Conservation (phyloP, 176 grass and related monocot species). For the Oryza meyeriana region DNA sequence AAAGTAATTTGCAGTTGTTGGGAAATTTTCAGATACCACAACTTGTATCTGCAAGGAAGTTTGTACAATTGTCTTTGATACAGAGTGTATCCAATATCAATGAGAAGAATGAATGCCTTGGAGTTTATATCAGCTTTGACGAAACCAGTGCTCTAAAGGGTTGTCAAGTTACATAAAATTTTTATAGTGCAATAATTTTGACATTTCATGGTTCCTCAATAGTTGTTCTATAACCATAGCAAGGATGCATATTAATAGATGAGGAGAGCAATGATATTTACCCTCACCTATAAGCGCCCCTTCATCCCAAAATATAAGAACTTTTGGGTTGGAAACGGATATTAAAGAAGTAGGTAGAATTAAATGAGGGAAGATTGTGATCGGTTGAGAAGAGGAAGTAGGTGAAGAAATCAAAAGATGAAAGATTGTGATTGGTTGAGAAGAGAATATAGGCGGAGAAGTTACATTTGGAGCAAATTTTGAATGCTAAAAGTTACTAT, state of each 20-base stretch:
- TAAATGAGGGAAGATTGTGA: no score
- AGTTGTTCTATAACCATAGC: background rate
- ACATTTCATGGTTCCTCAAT: background rate
- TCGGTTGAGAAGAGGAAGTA: no score
- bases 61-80: background rate
- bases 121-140: background rate
- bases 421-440: no score
- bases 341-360: no score
- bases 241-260: background rate
- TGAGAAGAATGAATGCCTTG: conserved; percentile 18
- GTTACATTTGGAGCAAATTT: no score
- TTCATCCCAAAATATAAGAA: no score
- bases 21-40: conserved; percentile 3
- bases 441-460: no score
- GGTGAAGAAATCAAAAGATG: no score
- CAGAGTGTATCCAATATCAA: background rate
- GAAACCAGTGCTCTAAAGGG: background rate
- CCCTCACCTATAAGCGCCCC: background rate
- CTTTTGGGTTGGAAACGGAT: no score
- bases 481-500: no score
- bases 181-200: background rate
- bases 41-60: conserved; percentile 10
- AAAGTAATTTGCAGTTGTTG: background rate
- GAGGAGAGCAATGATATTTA: background rate
- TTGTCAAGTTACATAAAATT: conserved; percentile 9